Evolutionary conservation across 2,329 filamentous ascomycete species (phyloP), one percentile per base, ranked within the genome.

Genomic region (Pseudogymnoascus sp.): DNA sequence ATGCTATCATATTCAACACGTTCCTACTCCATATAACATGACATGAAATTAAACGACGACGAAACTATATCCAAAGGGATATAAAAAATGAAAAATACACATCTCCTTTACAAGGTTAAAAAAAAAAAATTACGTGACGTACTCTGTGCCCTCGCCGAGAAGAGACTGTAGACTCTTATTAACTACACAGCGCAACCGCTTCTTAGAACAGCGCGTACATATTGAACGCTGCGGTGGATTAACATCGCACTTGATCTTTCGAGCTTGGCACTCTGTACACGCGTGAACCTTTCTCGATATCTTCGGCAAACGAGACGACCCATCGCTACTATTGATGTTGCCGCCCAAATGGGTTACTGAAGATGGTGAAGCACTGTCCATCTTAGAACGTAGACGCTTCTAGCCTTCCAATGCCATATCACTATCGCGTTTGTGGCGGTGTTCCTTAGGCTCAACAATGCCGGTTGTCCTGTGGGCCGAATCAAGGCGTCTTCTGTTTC

Each of bases 131-230:
- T 18, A 62, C 23, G 18, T 31, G 51, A 75, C 78, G 74, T 74
- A 82, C 77, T 78, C 74, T 66, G 79, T 77, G 72, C 82, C 81
- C 61, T 81, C 80, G 57, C 83, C 80, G 18, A 83, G 75, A 47
- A 83, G 78, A 63, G 80, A 81, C 69, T 83, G 81, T 18, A 82
- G 77, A 68, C 80, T 83, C 70, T 82, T 80, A 68, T 83, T 83
- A 36, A 83, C 78, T 7, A 81, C 74, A 67, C 81, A 83, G 65
- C 79, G 77, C 42, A 83, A 74, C 8, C 79, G 78, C 23, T 79
- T 78, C 42, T 79, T 78, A 34, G 75, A 70, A 67, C 81, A 83
- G 67, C 82, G 77, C 7, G 75, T 76, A 70, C 81, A 83, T 63
- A 75, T 77, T 5, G 73, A 68, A 65, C 79, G 75, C 6, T 78